Base-by-base conservation (phyloP, 768 basidiomycete species). In the Tephrocybe sp. region DNA sequence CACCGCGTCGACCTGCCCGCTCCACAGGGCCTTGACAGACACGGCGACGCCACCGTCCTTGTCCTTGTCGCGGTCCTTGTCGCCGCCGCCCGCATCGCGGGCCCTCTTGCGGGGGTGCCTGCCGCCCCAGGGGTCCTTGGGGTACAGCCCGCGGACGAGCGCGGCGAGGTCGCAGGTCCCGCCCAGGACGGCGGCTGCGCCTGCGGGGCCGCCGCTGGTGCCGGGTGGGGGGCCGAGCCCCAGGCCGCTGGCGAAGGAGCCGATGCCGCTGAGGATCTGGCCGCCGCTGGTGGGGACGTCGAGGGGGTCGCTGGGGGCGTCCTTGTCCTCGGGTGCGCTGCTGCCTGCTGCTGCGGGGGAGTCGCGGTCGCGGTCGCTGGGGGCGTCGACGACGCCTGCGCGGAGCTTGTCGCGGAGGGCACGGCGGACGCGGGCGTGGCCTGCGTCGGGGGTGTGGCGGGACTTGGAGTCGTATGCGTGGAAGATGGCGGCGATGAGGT, bases 401-500 rank as follows among this genome's bases (percentile, higher is more conserved):
- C 54, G 53, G 4, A 88, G 63, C 58, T 81, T 85, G 52, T 73
- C 79, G 55, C 84, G 73, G 33, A 88, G 71, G 36, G 78, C 83
- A 41, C 55, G 53, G 14, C 83, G 78, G 41, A 85, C 54, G 39
- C 57, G 57, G 11, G 39, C 41, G 1, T 49, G 80, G 14, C 86
- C 81, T 10, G 78, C 72, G 52, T 85, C 84, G 18, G 75, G 68
- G 45, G 68, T 65, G 40, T 74, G 70, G 30, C 65, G 59, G 28
- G 11, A 5, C 51, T 73, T 77, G 54, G 69, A 71, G 26, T 81
- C 78, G 62, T 84, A 82, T 5, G 79, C 71, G 0, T 68, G 44
- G 36, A 70, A 62, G 45, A 88, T 78, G 21, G 67, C 50, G 32
- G 80, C 72, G 15, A 85, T 67, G 26, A 82, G 60, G 15, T 75